phyloP scores from a whole-genome alignment of 108 stramenopile genomes.

The Hondaea fermentalgiana region DNA sequence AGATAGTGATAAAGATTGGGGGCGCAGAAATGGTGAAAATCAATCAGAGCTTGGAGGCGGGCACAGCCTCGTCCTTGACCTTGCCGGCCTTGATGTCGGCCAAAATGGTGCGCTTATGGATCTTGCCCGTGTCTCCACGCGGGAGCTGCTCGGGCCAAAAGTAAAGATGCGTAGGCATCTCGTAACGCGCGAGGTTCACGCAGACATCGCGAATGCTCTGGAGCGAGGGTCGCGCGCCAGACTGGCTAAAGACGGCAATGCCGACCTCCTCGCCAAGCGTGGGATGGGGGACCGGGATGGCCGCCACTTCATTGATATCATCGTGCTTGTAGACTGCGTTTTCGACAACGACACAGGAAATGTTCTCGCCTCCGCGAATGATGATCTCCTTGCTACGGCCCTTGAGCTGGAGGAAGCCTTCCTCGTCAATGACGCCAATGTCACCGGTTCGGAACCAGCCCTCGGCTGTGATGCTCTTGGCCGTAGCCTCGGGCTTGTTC shows the following conservation, averaged over 20 bases:
- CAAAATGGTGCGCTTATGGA: constrained; percentile 39
- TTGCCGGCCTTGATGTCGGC: constrained; percentile 80
- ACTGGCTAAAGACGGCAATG: background rate
- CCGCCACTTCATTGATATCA: background rate
- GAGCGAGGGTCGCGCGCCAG: background rate
- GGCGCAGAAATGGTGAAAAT: too few species aligned
- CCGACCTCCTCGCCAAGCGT: constrained; percentile 14
- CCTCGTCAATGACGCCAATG: constrained; percentile 58
- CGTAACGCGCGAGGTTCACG: background rate
- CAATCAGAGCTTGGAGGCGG: background rate
- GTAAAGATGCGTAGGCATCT: background rate
- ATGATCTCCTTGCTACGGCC: constrained; percentile 72
- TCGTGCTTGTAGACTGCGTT: constrained; percentile 42
- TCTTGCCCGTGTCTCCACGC: constrained; percentile 3
- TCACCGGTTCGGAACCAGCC: constrained; percentile 76
- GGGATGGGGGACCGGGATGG: background rate
- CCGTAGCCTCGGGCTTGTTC: constrained; percentile 25
- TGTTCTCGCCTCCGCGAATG: constrained; percentile 70
- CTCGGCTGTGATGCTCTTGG: constrained; percentile 31
- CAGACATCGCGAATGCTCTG: background rate
- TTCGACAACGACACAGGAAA: constrained; percentile 65
- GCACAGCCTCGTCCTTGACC: constrained; percentile 55
- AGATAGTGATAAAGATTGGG: too few species aligned
- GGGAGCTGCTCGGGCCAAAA: background rate
- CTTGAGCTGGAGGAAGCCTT: constrained; percentile 61